Evolutionary conservation across 441 rosid genomes (phyloP).

Genomic region (Gossypium lobatum): DNA sequence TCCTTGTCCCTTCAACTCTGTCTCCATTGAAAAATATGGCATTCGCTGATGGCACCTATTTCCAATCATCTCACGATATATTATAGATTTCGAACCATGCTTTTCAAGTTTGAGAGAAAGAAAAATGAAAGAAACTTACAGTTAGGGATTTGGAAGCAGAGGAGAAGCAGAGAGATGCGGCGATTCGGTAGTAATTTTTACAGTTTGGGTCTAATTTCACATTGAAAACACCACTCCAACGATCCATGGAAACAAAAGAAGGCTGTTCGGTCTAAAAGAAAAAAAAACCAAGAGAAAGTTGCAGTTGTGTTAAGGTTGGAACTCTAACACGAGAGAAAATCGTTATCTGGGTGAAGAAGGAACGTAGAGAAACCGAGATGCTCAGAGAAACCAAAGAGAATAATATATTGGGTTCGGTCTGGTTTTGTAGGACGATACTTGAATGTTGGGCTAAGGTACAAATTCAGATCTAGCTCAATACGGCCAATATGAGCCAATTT

Average conservation of each 20-base stretch:
- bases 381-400: neutral
- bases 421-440: neutral
- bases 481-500: neutral
- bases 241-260: constrained; percentile 37
- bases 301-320: neutral
- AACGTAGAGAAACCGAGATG: neutral
- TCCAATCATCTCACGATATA: too few species aligned
- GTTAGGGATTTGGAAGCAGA: constrained; percentile 28
- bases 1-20: constrained; percentile 52
- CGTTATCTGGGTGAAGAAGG: neutral
- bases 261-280: neutral
- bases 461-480: neutral
- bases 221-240: constrained; percentile 58
- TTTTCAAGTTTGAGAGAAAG: too few species aligned
- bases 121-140: constrained; percentile 25
- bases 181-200: constrained; percentile 41
- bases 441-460: neutral
- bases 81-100: too few species aligned
- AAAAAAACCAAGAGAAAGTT: neutral
- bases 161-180: constrained; percentile 64
- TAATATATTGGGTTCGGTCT: neutral
- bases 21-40: constrained; percentile 72
- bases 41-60: constrained; percentile 66
- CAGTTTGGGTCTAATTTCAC: constrained; percentile 36
- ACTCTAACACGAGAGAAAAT: constrained; percentile 4